Evolutionary conservation across 768 basidiomycete species (phyloP), one percentile per base, ranked within the genome.

Genomic region (Asterophora parasitica): DNA sequence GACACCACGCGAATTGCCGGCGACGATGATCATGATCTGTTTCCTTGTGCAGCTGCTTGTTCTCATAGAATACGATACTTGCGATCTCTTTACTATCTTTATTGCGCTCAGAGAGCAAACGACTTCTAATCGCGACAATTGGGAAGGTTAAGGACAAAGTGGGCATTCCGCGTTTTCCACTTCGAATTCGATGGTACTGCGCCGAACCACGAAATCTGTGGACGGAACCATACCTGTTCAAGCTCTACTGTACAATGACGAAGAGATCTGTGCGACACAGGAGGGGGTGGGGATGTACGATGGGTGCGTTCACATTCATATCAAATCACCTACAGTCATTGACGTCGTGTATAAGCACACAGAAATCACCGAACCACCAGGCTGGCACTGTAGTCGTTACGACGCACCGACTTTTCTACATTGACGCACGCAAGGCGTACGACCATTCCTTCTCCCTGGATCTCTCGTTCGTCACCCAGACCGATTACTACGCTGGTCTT

Each of bases 201-300:
- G 74, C 53, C 74, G 77, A 32, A 82, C 74, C 61, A 76, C 80
- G 32, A 68, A 64, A 56, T 54, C 67, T 17, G 70, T 88, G 4
- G 88, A 92, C 53, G 88, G 88, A 16, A 81, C 84, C 0, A 88
- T 91, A 34, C 90, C 91, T 4, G 70, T 91, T 12, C 73, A 73
- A 17, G 89, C 88, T 1, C 70, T 89, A 12, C 72, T 93, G 0
- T 92, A 89, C 59, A 73, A 78, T 11, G 90, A 92, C 47, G 95
- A 98, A 66, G 80, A 81, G 37, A 69, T 88, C 26, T 67, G 88
- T 2, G 73, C 79, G 6, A 79, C 76, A 37, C 90, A 92, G 60
- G 86, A 91, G 37, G 71, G 70, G 42, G 84, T 97, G 4, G 94
- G 94, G 1, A 83, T 98, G 46, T 98, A 98, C 59, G 85, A 93